Conservation (phyloP, 2,329 filamentous ascomycete genomes). For the Thyridium curvatum region DNA sequence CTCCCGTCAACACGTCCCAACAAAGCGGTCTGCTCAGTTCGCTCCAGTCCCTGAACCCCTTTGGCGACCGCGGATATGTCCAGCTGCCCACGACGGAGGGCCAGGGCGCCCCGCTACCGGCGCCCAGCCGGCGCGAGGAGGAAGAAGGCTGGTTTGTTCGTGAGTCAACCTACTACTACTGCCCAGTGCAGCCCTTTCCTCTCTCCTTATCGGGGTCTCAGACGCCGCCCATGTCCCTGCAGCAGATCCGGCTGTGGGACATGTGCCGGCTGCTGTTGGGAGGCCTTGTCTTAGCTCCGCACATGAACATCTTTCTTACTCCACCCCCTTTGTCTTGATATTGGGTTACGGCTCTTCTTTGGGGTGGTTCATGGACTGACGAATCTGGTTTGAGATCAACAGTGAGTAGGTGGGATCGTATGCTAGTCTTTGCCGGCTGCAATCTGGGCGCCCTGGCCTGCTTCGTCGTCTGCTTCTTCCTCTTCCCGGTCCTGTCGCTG, state of each 20-base stretch:
- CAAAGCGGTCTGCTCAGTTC: constrained; percentile 72
- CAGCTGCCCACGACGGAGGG: constrained; percentile 80
- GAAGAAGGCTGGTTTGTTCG: constrained; percentile 92
- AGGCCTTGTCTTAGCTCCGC: constrained; percentile 35
- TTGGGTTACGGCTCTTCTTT: not conserved
- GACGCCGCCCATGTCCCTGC: constrained; percentile 26
- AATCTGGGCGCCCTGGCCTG: constrained; percentile 84
- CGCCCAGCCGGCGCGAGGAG: constrained; percentile 78
- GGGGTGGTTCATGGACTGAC: constrained; percentile 10
- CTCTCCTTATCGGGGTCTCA: constrained; percentile 18
- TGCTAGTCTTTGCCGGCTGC: constrained; percentile 87
- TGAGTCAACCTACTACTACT: constrained; percentile 51
- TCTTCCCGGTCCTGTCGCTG: constrained; percentile 77
- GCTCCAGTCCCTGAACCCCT: constrained; percentile 82
- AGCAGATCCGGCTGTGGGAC: constrained; percentile 26
- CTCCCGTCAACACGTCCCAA: constrained; percentile 63
- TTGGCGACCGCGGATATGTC: constrained; percentile 80
- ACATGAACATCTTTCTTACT: constrained; percentile 20
- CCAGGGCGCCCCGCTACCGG: constrained; percentile 78
- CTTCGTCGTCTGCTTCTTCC: constrained; percentile 87
- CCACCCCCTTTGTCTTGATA: constrained; percentile 4
- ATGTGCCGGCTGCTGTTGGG: constrained; percentile 32
- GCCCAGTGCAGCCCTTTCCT: too few species aligned
- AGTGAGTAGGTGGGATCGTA: constrained; percentile 97
- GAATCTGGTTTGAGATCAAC: constrained; percentile 19